A percentile compares a stretch with the other conserved stretches of the same genome.
These are phyloP conservation scores for Mycena floridula DNA, from an alignment of 768 basidiomycete genomes.

Conservation along the genomic window DNA sequence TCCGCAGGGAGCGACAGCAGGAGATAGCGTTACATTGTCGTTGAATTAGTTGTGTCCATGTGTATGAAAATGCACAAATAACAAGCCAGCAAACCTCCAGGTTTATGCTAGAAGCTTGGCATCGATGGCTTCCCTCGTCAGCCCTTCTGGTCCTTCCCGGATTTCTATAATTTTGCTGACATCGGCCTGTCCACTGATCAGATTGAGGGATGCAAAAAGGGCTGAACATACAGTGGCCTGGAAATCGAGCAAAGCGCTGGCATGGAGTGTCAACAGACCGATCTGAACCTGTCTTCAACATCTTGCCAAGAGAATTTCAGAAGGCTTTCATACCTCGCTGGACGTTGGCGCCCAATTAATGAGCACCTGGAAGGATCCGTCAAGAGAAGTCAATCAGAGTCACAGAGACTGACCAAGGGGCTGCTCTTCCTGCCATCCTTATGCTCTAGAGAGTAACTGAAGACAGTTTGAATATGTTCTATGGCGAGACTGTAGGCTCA, in stretches of 20 bases:
- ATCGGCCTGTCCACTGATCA: constrained; percentile 44
- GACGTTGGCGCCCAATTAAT: constrained; percentile 85
- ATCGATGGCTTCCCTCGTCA: constrained; percentile 72
- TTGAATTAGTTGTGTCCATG: neutral
- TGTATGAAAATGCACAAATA: too few relatives aligned
- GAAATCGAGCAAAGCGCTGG: constrained; percentile 76
- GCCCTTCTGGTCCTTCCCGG: constrained; percentile 71
- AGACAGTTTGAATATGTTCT: constrained; percentile 5
- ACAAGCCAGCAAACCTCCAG: too few relatives aligned
- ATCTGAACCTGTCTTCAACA: too few relatives aligned
- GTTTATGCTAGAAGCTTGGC: constrained; percentile 38
- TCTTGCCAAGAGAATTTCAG: too few relatives aligned
- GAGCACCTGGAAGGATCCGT: too few relatives aligned
- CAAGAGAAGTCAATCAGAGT: too few relatives aligned
- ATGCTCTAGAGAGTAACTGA: constrained; percentile 79
- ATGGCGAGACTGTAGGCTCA: constrained; percentile 23
- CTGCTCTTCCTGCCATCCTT: constrained; percentile 79
- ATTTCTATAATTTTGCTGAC: constrained; percentile 78
- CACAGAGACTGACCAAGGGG: constrained; percentile 76
- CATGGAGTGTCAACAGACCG: constrained; percentile 72
- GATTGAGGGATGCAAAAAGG: neutral
- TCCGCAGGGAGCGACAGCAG: neutral
- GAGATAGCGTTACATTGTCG: neutral
- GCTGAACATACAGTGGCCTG: constrained; percentile 57
- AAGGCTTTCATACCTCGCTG: too few relatives aligned